These are phyloP conservation scores for Helminthosporium solani DNA, from an alignment of 2,329 filamentous ascomycete genomes.

Conservation along the genomic window DNA sequence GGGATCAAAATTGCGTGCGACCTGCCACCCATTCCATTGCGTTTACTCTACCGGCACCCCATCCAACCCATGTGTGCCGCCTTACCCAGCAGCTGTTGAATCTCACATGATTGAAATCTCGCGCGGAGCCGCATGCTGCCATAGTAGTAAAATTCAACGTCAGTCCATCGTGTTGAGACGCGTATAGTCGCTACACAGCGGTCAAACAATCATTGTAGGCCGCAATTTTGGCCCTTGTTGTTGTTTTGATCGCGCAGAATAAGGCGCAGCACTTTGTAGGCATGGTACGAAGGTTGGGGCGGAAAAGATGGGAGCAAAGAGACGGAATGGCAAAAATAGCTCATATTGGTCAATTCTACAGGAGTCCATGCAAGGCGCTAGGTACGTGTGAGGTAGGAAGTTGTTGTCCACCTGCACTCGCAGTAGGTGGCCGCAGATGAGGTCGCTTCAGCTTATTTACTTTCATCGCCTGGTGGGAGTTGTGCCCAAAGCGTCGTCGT, in stretches of 20 bases:
- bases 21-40: slow-evolving; percentile 18
- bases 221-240: slow-evolving; percentile 20
- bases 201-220: slow-evolving; percentile 6
- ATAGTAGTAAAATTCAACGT: slow-evolving; percentile 45
- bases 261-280: slow-evolving; percentile 1
- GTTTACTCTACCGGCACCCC: slow-evolving; percentile 30
- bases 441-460: slow-evolving; percentile 37
- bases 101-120: slow-evolving; percentile 43
- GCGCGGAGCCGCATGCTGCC: slow-evolving; percentile 34
- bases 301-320: slow-evolving; percentile 19
- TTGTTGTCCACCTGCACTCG: slow-evolving; percentile 6
- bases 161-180: slow-evolving; percentile 21
- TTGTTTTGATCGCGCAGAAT: slow-evolving; percentile 19
- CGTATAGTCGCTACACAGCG: slow-evolving; percentile 9
- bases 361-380: slow-evolving; percentile 19
- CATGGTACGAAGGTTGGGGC: neutral
- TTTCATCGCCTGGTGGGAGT: slow-evolving; percentile 30
- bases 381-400: slow-evolving; percentile 14
- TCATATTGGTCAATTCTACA: slow-evolving; percentile 33
- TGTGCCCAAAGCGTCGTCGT: slow-evolving; percentile 32
- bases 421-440: slow-evolving; percentile 25
- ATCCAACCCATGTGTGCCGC: slow-evolving; percentile 33
- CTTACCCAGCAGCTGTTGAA: slow-evolving; percentile 41
- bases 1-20: slow-evolving; percentile 45
- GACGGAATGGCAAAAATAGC: slow-evolving; percentile 12